Evolutionary conservation across 139 green algal genomes (phyloP).

Genomic region (Haematococcus lacustris): DNA sequence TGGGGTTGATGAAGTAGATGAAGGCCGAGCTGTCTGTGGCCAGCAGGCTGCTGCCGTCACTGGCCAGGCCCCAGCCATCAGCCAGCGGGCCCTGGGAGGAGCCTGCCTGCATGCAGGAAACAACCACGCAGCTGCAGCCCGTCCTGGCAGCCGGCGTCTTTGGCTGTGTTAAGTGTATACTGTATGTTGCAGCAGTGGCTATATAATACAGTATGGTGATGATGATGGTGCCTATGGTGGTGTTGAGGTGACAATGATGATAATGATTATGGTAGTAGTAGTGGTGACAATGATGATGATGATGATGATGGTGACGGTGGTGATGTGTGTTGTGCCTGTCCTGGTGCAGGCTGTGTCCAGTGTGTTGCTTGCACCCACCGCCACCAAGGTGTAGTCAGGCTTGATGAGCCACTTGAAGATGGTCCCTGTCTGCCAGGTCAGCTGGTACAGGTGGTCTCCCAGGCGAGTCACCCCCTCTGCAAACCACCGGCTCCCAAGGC

Average conservation of each 20-base stretch:
- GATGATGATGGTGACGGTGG: constrained; percentile 4
- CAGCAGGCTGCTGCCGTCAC: constrained; percentile 56
- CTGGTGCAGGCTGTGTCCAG: not conserved
- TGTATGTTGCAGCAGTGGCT: not conserved
- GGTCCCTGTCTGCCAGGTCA: constrained; percentile 51
- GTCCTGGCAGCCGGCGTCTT: too few relatives aligned
- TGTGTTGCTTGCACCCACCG: not conserved
- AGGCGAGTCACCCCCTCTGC: constrained; percentile 67
- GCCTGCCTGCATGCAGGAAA: constrained; percentile 22
- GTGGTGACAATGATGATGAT: constrained; percentile 5
- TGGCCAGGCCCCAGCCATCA: constrained; percentile 82
- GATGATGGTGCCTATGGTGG: not conserved
- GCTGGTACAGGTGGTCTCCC: constrained; percentile 60
- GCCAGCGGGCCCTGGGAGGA: constrained; percentile 43
- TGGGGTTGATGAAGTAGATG: constrained; percentile 60
- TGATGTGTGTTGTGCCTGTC: not conserved
- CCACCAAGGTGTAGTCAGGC: not conserved
- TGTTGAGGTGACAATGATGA: not conserved
- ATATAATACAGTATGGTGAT: not conserved
- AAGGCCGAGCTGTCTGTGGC: constrained; percentile 57
- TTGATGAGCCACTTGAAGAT: constrained; percentile 7
- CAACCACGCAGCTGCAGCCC: not conserved
- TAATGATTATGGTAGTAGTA: constrained; percentile 1
- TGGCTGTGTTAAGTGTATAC: too few relatives aligned
- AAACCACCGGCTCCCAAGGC: constrained; percentile 43